phyloP scores from a whole-genome alignment of 2,329 filamentous ascomycete species.

The Talaromyces pinophilus region DNA sequence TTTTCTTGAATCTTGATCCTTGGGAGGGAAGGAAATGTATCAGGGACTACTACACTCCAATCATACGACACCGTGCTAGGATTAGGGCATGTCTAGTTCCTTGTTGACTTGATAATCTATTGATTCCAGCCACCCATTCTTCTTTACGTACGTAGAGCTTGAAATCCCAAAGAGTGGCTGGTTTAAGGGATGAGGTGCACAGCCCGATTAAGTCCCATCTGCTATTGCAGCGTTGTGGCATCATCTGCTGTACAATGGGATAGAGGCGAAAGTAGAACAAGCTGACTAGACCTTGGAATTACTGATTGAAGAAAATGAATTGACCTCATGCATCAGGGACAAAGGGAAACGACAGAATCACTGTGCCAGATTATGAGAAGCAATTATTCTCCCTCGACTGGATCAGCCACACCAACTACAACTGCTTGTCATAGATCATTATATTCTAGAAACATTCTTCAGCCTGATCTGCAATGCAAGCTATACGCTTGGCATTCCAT shows the following conservation, averaged over 20 bases:
- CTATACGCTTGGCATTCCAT: slow-evolving; percentile 12
- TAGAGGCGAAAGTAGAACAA: background rate
- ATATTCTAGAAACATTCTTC: slow-evolving; percentile 14
- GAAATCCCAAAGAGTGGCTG: background rate
- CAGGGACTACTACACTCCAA: background rate
- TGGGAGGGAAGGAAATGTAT: background rate
- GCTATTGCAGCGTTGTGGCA: background rate
- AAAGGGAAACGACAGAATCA: background rate
- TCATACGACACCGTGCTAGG: background rate
- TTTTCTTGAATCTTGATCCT: background rate
- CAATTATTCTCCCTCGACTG: background rate
- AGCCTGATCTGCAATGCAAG: background rate
- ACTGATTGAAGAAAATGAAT: background rate
- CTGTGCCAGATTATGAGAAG: no score
- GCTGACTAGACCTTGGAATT: background rate
- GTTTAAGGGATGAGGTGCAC: background rate
- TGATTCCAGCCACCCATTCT: background rate
- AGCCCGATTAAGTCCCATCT: background rate
- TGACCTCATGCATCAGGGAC: background rate
- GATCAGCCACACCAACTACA: background rate
- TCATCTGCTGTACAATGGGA: background rate
- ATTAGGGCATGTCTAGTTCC: background rate
- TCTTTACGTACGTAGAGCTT: background rate
- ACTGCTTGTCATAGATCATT: background rate
- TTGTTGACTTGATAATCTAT: background rate